Evolutionary conservation across 1,139 yeast genomes (phyloP), one percentile per base, ranked within the genome.

Genomic region (Hemisphaericaspora xylanilytica): DNA sequence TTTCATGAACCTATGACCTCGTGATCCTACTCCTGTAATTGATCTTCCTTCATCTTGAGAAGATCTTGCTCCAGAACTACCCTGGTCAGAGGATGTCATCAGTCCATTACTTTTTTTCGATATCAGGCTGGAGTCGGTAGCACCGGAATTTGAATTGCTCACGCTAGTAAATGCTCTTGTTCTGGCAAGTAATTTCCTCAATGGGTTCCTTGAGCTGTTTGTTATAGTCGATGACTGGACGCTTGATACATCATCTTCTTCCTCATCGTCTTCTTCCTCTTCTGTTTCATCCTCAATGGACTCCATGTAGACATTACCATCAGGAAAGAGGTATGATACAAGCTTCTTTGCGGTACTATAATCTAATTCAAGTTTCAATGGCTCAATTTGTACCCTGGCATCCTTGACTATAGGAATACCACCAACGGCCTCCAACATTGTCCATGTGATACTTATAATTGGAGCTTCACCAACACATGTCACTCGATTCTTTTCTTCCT

Each of bases 401-500:
- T 59, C 56, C 38, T 64, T 63, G 54, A 72, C 58, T 22, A 87
- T 79, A 0, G 82, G 73, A 35, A 89, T 89, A 3, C 97, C 97
- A 4, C 96, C 97, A 39, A 89, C 85, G 0, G 95, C 87, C 28
- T 78, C 81, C 34, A 84, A 67, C 74, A 83, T 71, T 7, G 77
- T 73, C 97, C 97, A 89, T 12, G 71, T 67, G 37, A 85, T 65
- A 27, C 67, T 60, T 10, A 86, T 65, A 47, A 86, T 52, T 1
- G 79, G 73, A 11, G 37, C 38, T 33, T 41, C 41, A 12, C 24
- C 28, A 6, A 33, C 16, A 20, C 43, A 41, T 5, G 36, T 33
- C 6, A 38, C 38, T 7, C 36, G 33, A 3, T 39, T 25, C 13
- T 41, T 39, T 10, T 36, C 38, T 11, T 30, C 36, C 9, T 45